Evolutionary conservation across 805 yeast species (phyloP).

Genomic region (Candida tibetensis): DNA sequence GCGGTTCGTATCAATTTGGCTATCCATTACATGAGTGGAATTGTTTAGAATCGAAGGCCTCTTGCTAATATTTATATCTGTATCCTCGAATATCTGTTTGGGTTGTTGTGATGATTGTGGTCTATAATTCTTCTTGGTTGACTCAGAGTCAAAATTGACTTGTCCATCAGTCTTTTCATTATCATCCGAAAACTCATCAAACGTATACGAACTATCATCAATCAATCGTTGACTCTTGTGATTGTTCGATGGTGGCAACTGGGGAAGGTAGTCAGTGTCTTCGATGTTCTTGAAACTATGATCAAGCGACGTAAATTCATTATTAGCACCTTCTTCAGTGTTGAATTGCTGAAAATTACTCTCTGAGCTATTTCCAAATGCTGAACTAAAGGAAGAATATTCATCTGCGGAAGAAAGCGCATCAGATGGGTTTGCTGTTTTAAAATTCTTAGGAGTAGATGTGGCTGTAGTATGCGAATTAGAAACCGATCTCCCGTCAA

Average conservation of each 20-base stretch:
- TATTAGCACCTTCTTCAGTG: constrained; percentile 8
- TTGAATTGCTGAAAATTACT: constrained; percentile 12
- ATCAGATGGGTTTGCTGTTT: constrained; percentile 11
- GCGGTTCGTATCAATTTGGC: constrained; percentile 1
- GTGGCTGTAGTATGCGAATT: constrained; percentile 30
- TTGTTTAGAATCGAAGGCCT: constrained; percentile 12
- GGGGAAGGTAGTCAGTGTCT: constrained; percentile 11
- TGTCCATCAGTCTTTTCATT: constrained; percentile 6
- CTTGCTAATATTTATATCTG: constrained; percentile 5
- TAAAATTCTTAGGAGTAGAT: constrained; percentile 36
- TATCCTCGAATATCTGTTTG: constrained; percentile 1
- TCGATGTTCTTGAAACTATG: constrained; percentile 12
- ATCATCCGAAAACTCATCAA: constrained; percentile 25
- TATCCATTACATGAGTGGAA: constrained; percentile 7
- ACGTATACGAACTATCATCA: constrained; percentile 29
- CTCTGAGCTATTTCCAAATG: constrained; percentile 19
- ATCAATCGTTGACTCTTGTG: not conserved
- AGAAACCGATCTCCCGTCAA: constrained; percentile 10
- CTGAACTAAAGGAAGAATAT: constrained; percentile 35
- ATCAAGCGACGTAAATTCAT: constrained; percentile 15
- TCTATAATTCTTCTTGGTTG: constrained; percentile 1
- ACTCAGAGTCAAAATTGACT: constrained; percentile 3
- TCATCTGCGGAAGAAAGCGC: constrained; percentile 13
- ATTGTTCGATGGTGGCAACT: constrained; percentile 2
- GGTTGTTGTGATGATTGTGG: not conserved